Conservation (phyloP, 225 moss, liverwort and hornwort species). For the Sphagnum contortum region DNA sequence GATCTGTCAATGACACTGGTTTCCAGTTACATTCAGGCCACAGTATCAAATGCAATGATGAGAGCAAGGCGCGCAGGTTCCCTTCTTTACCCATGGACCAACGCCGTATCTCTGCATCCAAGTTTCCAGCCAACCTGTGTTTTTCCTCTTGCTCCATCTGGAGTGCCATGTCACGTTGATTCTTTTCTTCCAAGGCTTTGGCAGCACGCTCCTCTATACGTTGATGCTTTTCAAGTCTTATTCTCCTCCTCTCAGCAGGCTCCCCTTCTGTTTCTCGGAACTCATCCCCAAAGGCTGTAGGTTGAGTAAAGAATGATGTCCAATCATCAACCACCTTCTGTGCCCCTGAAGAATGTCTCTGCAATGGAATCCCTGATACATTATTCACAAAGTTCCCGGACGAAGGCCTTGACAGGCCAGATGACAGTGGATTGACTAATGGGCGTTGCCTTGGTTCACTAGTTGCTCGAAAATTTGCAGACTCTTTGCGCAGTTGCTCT, state of each 20-base stretch:
- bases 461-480: conserved; percentile 38
- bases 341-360: conserved; percentile 2
- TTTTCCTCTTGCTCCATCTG: conserved; percentile 92
- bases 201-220: conserved; percentile 75
- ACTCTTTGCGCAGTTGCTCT: conserved; percentile 45
- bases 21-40: conserved; percentile 98
- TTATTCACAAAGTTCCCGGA: conserved; percentile 30
- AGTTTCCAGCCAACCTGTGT: conserved; percentile 53
- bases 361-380: no score
- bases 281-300: conserved; percentile 43
- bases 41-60: conserved; percentile 76
- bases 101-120: conserved; percentile 86
- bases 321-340: conserved; percentile 65
- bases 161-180: conserved; percentile 74
- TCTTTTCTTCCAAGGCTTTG: conserved; percentile 81
- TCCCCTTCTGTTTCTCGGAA: conserved; percentile 32
- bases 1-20: conserved; percentile 75
- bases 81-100: conserved; percentile 97
- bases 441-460: conserved; percentile 70
- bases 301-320: conserved; percentile 60
- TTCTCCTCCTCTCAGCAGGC: conserved; percentile 37
- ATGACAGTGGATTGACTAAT: conserved; percentile 23
- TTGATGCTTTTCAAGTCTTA: conserved; percentile 58
- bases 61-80: conserved; percentile 84
- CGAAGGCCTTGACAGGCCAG: conserved; percentile 25